Percentiles rank a stretch among this genome's conserved stretches.
Evolutionary conservation across 2,329 filamentous ascomycete species (phyloP).

Genomic region (Sporothrix phasma): DNA sequence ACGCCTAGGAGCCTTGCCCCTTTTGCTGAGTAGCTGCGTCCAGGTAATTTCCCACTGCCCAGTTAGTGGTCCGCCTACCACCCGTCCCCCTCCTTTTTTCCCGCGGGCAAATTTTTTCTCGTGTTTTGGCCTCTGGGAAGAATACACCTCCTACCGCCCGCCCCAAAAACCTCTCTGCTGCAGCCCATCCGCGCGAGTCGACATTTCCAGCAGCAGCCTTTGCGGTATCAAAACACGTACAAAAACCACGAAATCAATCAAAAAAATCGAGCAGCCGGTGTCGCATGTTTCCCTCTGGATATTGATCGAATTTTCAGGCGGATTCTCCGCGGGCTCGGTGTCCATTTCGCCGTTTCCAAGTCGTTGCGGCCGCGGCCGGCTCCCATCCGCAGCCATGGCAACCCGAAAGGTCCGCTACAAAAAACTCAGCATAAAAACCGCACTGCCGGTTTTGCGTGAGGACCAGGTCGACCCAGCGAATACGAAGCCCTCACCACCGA

Average conservation of each 20-base stretch:
- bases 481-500: slow-evolving; percentile 79
- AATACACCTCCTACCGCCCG: slow-evolving; percentile 3
- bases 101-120: slow-evolving; percentile 12
- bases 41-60: neutral
- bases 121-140: neutral
- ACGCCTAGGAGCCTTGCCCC: too few species aligned
- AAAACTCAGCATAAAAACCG: slow-evolving; percentile 87
- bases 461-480: slow-evolving; percentile 75
- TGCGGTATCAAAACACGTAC: slow-evolving; percentile 44
- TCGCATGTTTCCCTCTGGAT: slow-evolving; percentile 50
- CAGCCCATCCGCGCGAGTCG: neutral
- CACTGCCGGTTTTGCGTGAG: slow-evolving; percentile 78
- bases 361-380: slow-evolving; percentile 8
- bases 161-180: slow-evolving; percentile 3
- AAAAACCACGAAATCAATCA: slow-evolving; percentile 43
- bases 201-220: slow-evolving; percentile 1
- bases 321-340: slow-evolving; percentile 43
- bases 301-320: slow-evolving; percentile 52
- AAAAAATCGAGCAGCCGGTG: slow-evolving; percentile 41
- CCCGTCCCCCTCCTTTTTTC: neutral
- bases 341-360: slow-evolving; percentile 15
- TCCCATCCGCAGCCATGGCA: slow-evolving; percentile 39
- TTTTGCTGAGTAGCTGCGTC: too few species aligned
- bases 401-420: slow-evolving; percentile 67
- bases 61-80: neutral